Base-by-base conservation (phyloP, 306 rosid genomes). In the Acacia acuminata region DNA sequence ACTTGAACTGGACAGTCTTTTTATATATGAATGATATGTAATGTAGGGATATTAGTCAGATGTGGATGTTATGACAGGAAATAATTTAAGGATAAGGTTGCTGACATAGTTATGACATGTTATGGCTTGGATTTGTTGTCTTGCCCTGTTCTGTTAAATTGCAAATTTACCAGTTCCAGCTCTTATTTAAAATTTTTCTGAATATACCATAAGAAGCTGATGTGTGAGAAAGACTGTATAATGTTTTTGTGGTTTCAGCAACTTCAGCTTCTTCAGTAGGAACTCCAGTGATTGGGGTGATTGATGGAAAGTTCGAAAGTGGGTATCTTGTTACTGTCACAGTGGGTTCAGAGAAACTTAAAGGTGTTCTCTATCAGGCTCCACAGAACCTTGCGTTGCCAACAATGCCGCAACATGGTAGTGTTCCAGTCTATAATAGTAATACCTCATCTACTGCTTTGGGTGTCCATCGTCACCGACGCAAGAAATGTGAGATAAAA, bases 271-370 rank as follows among this genome's bases (percentile, higher is more conserved):
- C 91, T 48, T 77, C 85, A 5, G 82, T 58, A 9, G 89, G 82
- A 63, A 74, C 88, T 79, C 79, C 87, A 4, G 94, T 92, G 56
- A 20, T 75, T 0, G 99, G 99, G 74, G 90, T 94, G 30, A 96
- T 96, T 70, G 99, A 96, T 79, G 99, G 98, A 48, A 96, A 94
- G 81, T 92, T 96, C 34, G 99, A 96, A 13, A 90, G 91, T 63
- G 99, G 99, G 5, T 96, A 94, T 88, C 94, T 96, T 73, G 97
- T 96, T 48, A 90, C 98, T 1, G 96, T 92, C 55, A 89, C 90
- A 10, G 69, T 89, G 30, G 99, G 99, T 67, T 80, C 98, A 0
- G 87, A 90, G 93, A 87, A 82, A 85, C 92, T 94, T 53, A 91
- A 84, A 79, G 99, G 99, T 0, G 96, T 96, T 8, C 97, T 96